Evolutionary conservation across 208 protist species (phyloP).

Genomic region (Trypanosoma theileri): DNA sequence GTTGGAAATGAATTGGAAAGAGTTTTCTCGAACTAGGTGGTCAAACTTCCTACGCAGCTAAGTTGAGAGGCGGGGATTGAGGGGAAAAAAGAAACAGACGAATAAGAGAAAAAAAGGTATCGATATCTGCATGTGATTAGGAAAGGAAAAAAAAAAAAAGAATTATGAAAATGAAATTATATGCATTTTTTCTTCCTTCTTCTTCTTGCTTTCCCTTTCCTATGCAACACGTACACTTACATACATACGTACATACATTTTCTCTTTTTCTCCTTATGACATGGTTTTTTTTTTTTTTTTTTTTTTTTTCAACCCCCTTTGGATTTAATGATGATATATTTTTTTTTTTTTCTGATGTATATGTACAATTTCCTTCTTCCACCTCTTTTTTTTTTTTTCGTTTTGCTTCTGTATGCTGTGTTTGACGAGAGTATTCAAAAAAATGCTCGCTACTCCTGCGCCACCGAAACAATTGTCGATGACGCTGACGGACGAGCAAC

Average conservation of each 20-base stretch:
- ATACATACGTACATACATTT: too few species aligned
- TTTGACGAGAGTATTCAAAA: background rate
- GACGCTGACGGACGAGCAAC: constrained; percentile 35
- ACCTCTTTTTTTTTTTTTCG: constrained; percentile 5
- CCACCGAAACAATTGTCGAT: constrained; percentile 40
- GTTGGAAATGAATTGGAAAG: constrained; percentile 92
- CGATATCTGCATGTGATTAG: background rate
- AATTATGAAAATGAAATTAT: background rate
- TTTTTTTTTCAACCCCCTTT: background rate
- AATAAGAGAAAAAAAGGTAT: constrained; percentile 6
- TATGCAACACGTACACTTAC: too few species aligned
- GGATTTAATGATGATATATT: background rate
- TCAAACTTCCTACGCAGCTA: constrained; percentile 85
- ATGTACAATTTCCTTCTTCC: constrained; percentile 3
- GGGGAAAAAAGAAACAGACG: background rate
- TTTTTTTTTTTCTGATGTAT: background rate
- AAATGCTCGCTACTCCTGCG: constrained; percentile 25
- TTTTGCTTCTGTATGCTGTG: background rate
- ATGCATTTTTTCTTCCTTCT: background rate
- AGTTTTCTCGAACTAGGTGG: constrained; percentile 90
- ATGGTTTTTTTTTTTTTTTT: constrained; percentile 1
- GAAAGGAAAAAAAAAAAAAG: constrained; percentile 7
- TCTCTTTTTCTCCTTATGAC: too few species aligned
- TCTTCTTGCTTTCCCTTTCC: background rate
- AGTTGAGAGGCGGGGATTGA: background rate